These are phyloP conservation scores for Emydomyces testavorans DNA, from an alignment of 2,329 filamentous ascomycete species.

Conservation along the genomic window DNA sequence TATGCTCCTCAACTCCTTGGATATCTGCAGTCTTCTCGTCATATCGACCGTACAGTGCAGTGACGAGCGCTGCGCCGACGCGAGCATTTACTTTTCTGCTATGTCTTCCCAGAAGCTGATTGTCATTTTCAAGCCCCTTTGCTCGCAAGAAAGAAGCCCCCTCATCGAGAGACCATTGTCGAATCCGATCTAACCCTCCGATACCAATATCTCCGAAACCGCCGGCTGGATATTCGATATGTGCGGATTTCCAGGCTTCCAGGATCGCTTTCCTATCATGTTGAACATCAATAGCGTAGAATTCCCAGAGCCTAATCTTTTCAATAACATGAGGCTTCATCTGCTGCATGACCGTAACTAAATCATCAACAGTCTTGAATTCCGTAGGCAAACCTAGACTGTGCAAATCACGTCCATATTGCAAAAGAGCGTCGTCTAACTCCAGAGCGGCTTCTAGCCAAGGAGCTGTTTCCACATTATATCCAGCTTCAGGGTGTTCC, in stretches of 20 bases:
- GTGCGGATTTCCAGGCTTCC: slow-evolving; percentile 57
- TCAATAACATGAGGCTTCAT: slow-evolving; percentile 71
- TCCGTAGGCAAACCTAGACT: slow-evolving; percentile 63
- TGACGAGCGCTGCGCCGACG: slow-evolving; percentile 57
- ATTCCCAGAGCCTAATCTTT: slow-evolving; percentile 79
- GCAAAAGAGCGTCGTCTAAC: slow-evolving; percentile 61
- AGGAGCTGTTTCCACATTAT: slow-evolving; percentile 84
- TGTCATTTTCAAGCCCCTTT: slow-evolving; percentile 57
- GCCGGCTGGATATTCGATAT: slow-evolving; percentile 45
- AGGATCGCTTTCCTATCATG: slow-evolving; percentile 57
- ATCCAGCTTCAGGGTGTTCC: slow-evolving; percentile 88
- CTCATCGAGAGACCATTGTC: slow-evolving; percentile 44
- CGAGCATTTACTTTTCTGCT: slow-evolving; percentile 58
- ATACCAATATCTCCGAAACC: slow-evolving; percentile 39
- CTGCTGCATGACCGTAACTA: slow-evolving; percentile 70
- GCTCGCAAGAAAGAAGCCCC: slow-evolving; percentile 52
- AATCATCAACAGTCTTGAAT: slow-evolving; percentile 57
- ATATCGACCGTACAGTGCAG: slow-evolving; percentile 57
- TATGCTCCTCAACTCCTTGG: slow-evolving; percentile 39
- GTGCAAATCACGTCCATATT: slow-evolving; percentile 51
- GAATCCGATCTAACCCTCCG: slow-evolving; percentile 43
- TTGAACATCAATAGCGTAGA: slow-evolving; percentile 73
- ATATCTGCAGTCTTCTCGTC: slow-evolving; percentile 38
- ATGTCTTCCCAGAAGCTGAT: slow-evolving; percentile 70
- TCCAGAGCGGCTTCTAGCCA: slow-evolving; percentile 56